Conservation (phyloP, 208 protist genomes). For the Crithidia bombi region DNA sequence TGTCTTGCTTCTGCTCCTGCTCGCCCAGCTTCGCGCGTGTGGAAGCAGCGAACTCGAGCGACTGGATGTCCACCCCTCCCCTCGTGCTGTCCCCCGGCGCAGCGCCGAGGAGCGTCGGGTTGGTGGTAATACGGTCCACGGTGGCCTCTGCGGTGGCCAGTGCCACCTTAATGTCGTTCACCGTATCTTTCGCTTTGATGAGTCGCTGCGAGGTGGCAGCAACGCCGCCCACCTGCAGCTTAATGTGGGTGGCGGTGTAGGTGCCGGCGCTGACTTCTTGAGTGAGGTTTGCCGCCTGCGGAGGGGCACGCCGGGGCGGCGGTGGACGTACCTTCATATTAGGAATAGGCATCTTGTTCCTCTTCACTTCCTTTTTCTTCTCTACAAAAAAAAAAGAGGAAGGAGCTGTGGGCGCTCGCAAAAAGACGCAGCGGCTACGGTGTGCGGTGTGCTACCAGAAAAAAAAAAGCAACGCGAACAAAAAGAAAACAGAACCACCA, state of each 20-base stretch:
- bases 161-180: constrained; percentile 30
- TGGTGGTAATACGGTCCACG: constrained; percentile 12
- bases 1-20: constrained; percentile 28
- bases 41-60: constrained; percentile 13
- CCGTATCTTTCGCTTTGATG: constrained; percentile 14
- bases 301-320: constrained; percentile 24
- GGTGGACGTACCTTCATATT: constrained; percentile 7
- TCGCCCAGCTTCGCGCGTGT: constrained; percentile 18
- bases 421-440: no score
- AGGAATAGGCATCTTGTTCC: constrained; percentile 9
- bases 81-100: neutral
- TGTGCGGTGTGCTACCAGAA: no score
- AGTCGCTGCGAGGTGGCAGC: constrained; percentile 28
- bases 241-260: neutral
- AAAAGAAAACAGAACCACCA: no score
- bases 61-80: constrained; percentile 28
- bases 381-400: no score
- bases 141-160: constrained; percentile 16
- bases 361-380: neutral
- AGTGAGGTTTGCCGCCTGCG: neutral
- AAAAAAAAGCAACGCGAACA: no score
- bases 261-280: neutral
- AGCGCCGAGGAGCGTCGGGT: neutral
- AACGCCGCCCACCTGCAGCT: constrained; percentile 10
- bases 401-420: no score